phyloP scores from a whole-genome alignment of 345 rosid species.

The Rhizophora apiculata region DNA sequence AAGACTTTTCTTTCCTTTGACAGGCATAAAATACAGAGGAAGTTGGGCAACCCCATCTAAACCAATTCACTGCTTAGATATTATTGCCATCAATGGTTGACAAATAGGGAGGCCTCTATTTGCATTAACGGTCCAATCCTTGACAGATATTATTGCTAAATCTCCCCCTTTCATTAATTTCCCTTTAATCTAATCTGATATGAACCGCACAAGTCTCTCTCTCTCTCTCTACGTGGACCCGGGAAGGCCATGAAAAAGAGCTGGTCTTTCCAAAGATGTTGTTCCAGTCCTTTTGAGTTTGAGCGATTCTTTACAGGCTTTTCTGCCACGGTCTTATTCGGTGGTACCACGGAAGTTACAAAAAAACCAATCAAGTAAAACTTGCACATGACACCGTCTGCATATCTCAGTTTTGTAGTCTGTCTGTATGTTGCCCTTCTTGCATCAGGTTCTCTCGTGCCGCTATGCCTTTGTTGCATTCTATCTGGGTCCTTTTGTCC shows the following conservation, averaged over 20 bases:
- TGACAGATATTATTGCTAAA: too few relatives aligned
- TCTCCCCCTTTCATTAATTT: not conserved
- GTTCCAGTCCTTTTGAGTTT: not conserved
- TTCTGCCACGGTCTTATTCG: constrained; percentile 22
- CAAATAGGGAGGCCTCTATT: not conserved
- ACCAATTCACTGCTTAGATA: not conserved
- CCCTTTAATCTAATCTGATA: constrained; percentile 3
- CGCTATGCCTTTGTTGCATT: constrained; percentile 32
- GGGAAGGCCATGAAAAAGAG: constrained; percentile 19
- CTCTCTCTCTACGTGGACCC: constrained; percentile 13
- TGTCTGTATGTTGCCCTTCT: constrained; percentile 9
- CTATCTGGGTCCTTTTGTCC: constrained; percentile 28
- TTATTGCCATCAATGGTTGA: constrained; percentile 17
- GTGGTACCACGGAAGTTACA: constrained; percentile 22
- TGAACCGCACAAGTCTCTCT: constrained; percentile 18
- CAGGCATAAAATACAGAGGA: not conserved
- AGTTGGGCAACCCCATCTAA: constrained; percentile 15
- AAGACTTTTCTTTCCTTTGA: not conserved
- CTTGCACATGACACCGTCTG: constrained; percentile 25
- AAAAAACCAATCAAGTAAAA: constrained; percentile 4
- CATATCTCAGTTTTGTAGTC: constrained; percentile 23
- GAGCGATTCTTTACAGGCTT: constrained; percentile 1
- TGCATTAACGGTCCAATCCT: not conserved
- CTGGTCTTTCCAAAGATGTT: constrained; percentile 2
- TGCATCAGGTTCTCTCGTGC: constrained; percentile 11